A percentile compares a stretch with the other conserved stretches of the same genome.
Conservation (phyloP, 2,329 filamentous ascomycete species). For the Periconia macrospinosa region DNA sequence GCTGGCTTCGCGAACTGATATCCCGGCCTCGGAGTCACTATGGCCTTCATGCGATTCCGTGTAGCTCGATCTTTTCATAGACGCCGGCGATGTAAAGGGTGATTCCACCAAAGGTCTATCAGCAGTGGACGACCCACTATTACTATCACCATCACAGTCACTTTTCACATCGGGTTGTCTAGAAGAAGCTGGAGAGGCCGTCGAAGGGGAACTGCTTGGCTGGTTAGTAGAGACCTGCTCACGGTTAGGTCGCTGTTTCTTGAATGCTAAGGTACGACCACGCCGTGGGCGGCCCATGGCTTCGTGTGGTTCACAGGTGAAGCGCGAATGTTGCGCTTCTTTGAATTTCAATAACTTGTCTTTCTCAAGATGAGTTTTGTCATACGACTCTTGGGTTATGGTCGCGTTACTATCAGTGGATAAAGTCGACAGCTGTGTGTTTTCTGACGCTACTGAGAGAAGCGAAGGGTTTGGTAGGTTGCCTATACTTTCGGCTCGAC, state of each 20-base stretch:
- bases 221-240: slow-evolving; percentile 13
- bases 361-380: slow-evolving; percentile 27
- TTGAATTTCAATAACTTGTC: slow-evolving; percentile 23
- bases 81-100: slow-evolving; percentile 33
- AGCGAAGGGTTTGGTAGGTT: slow-evolving; percentile 45
- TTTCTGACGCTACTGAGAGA: slow-evolving; percentile 45
- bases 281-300: slow-evolving; percentile 19
- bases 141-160: slow-evolving; percentile 12
- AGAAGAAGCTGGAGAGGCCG: slow-evolving; percentile 24
- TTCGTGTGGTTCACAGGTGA: slow-evolving; percentile 7
- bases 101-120: slow-evolving; percentile 26
- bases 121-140: slow-evolving; percentile 24
- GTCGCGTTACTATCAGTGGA: slow-evolving; percentile 44
- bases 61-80: slow-evolving; percentile 16
- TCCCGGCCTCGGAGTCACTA: slow-evolving; percentile 18
- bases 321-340: slow-evolving; percentile 15
- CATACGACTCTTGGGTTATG: slow-evolving; percentile 48
- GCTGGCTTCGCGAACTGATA: slow-evolving; percentile 36
- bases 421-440: slow-evolving; percentile 44
- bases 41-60: slow-evolving; percentile 8
- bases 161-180: slow-evolving; percentile 10
- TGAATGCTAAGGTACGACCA: slow-evolving; percentile 34
- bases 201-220: slow-evolving; percentile 17
- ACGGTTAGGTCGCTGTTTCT: slow-evolving; percentile 15
- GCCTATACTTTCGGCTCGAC: slow-evolving; percentile 30